Conservation (phyloP, 177 flowering plant genomes). For the Vitis hybrid region DNA sequence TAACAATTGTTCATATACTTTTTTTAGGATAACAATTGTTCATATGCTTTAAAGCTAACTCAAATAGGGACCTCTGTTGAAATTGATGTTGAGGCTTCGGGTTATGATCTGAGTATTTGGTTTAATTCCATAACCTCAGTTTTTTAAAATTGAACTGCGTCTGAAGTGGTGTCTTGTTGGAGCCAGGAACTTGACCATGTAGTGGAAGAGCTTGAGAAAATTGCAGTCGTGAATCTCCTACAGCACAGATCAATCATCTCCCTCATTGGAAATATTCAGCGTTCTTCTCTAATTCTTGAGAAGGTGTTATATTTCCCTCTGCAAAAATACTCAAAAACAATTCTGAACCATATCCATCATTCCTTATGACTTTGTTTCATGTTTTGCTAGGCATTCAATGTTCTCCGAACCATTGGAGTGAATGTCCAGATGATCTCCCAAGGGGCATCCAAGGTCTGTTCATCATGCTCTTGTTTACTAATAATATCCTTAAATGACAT, state of each 20-base stretch:
- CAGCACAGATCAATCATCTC: constrained; percentile 90
- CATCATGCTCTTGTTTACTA: neutral
- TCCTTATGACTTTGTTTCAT: constrained; percentile 1
- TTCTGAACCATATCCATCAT: neutral
- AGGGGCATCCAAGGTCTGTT: constrained; percentile 92
- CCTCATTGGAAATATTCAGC: constrained; percentile 93
- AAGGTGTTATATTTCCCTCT: constrained; percentile 44
- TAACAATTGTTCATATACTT: no score
- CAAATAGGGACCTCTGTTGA: no score
- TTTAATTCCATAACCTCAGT: no score
- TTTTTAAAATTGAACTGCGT: no score
- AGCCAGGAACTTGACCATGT: constrained; percentile 89
- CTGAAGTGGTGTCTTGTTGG: neutral
- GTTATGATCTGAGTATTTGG: no score
- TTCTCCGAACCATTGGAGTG: constrained; percentile 63
- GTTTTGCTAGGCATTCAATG: constrained; percentile 64
- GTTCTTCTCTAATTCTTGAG: constrained; percentile 82
- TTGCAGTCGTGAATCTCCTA: constrained; percentile 83
- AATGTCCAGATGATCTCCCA: constrained; percentile 99
- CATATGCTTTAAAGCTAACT: no score
- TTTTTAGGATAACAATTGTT: no score
- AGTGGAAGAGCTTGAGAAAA: constrained; percentile 91
- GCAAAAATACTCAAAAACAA: no score
- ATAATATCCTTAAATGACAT: no score
- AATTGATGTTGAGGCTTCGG: no score